Base-by-base conservation (phyloP, 768 basidiomycete species). In the Podaxis rugospora region DNA sequence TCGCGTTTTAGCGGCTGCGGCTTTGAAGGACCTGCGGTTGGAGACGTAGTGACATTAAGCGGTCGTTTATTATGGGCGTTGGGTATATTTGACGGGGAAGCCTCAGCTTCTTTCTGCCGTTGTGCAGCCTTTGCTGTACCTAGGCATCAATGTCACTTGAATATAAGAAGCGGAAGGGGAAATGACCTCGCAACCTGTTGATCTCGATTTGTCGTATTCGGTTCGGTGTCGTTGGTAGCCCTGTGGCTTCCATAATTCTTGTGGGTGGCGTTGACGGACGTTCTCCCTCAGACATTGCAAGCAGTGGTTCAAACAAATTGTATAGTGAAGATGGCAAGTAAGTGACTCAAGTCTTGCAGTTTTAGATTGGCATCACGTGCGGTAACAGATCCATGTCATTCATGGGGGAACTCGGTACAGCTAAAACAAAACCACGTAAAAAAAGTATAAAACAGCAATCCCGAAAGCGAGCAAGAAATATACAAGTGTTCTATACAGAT, bases 21-120 rank as follows among this genome's bases (percentile, higher is more conserved):
- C 25, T 61, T 64, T 14, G 78, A 78, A 13, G 78, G 79, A 0
- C 77, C 77, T 0, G 82, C 83, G 3, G 89, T 89, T 1, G 88
- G 84, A 16, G 86, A 86, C n/a, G 83, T 82, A 44, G 87, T 75
- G 27, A 81, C 81, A 47, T 74, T 75, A 2, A 94, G 72, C 0
- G 90, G 86, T 27, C 93, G 84, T 69, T 95, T 95, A 66, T 83
- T 83, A 68, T 92, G 87, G n/a, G 74, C 66, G 73, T 93, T 94
- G 5, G 67, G 68, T 10, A 64, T 66, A 14, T 74, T 73, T 16
- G 85, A 85, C 0, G 79, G 72, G 1, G 80, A 75, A 0, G 77
- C 69, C 46, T 78, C 77, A 55, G 83, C 78, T 67, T 92, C 90
- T 57, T 77, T 80, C 67, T 86, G 82, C 51, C 88, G 82, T 70